Evolutionary conservation across 129 eudicot species (phyloP), one percentile per base, ranked within the genome.

Genomic region (Mikania micrantha): DNA sequence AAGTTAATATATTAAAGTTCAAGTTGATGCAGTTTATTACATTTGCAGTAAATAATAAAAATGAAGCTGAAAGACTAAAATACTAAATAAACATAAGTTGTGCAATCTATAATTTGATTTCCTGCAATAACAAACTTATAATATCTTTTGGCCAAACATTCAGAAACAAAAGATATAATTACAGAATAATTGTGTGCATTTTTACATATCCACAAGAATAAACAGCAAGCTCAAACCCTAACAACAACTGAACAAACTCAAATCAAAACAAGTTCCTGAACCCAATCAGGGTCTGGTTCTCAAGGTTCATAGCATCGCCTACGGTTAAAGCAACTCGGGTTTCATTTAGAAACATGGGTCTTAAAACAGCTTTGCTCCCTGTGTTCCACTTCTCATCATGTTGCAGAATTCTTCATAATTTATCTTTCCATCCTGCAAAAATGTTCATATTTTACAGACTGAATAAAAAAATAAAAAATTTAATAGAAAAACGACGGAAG

Each of bases 131-230:
- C n/a, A n/a, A n/a, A n/a, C n/a, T n/a, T n/a, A n/a, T n/a, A n/a
- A n/a, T n/a, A n/a, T n/a, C n/a, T n/a, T n/a, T 47, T 47, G 53
- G 54, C 25, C 54, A 53, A 24, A 53, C 34, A 53, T 17, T 53
- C 60, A 24, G 4, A 53, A 53, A 53, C 60, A 22, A 56, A 38
- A 20, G 29, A 22, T 50, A 35, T 41, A 42, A 34, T 42, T 44
- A 45, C 58, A 42, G 19, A 66, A 22, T 12, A 20, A 22, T 35
- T 52, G 11, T 50, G 58, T 63, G 35, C n/a, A 50, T 49, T 22
- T 68, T 32, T 68, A 68, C 73, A 67, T 12, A 67, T 49, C 21
- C 48, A 68, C 63, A 50, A 68, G 38, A 68, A 67, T 32, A 13
- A 15, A 68, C 42, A 35, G 31, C 25, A 50, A 50, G 63, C 73